Base-by-base conservation (phyloP, 345 rosid genomes). In the Toxicodendron radicans region DNA sequence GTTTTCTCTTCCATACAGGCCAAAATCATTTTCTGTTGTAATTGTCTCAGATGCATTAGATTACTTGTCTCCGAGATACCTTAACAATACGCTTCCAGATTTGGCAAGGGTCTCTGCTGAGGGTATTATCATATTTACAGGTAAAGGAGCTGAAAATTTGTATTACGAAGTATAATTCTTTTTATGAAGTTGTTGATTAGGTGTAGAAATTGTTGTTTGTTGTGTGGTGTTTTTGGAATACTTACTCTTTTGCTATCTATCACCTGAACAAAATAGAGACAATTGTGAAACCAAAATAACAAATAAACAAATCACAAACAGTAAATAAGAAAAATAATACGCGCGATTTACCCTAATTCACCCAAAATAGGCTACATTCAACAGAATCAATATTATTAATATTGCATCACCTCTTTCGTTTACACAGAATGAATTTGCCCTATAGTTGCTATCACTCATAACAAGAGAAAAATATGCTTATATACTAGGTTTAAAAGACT, bases 21-120 rank as follows among this genome's bases (percentile, higher is more conserved):
- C 85, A 43, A 87, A 83, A 69, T 85, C 83, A 5, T 85, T 84
- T 59, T 74, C 91, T 69, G 85, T 87, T 62, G 89, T 84, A 20
- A 79, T 82, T 71, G 79, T 80, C 61, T 85, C 86, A 24, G 86
- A 85, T 66, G 84, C 85, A 30, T 33, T 84, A 67, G 89, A 84
- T 80, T 87, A 85, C 70, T 66, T 82, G 68, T 79, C 87, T 66
- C 91, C 85, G 20, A 87, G 75, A 72, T 83, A 84, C 77, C 86
- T 87, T 66, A 87, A 87, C 75, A 84, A 76, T 80, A 82, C 86
- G 1, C 81, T 87, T 73, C 84, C 87, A 27, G 86, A 85, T 74
- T 74, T 87, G 70, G 84, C 76, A 2, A 79, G 87, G 82, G 79
- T 82, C 21, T 82, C 86, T 16, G 54, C 83, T 61, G 86, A 80